phyloP scores from a whole-genome alignment of 2,329 filamentous ascomycete genomes.

The Diaporthe longicolla region DNA sequence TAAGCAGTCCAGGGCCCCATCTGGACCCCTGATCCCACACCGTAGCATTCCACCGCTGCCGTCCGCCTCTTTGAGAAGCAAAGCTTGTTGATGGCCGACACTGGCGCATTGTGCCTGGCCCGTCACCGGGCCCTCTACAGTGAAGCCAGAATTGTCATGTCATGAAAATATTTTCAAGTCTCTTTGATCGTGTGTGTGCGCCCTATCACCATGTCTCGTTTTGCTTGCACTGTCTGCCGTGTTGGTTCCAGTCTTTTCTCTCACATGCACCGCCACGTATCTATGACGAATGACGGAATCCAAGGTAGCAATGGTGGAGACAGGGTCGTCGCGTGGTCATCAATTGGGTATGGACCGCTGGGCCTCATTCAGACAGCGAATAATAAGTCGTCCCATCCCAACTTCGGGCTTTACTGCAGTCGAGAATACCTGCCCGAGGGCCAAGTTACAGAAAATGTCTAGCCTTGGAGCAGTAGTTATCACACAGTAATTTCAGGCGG shows the following conservation, averaged over 20 bases:
- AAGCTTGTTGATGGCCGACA: conserved; percentile 12
- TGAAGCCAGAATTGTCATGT: neutral
- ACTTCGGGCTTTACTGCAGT: conserved; percentile 7
- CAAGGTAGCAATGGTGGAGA: conserved; percentile 24
- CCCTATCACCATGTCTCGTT: no score
- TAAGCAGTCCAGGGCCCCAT: conserved; percentile 10
- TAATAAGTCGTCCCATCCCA: neutral
- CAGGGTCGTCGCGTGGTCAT: conserved; percentile 4
- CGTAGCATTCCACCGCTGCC: conserved; percentile 27
- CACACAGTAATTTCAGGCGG: no score
- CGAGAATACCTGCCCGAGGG: neutral
- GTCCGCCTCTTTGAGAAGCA: neutral
- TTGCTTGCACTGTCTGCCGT: conserved; percentile 21
- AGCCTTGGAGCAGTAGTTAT: neutral
- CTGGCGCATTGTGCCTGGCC: neutral
- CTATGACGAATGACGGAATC: conserved; percentile 35
- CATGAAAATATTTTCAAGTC: neutral
- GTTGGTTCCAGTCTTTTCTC: conserved; percentile 27
- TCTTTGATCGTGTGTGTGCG: neutral
- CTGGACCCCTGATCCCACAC: conserved; percentile 22
- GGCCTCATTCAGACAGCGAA: neutral
- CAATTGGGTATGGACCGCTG: neutral
- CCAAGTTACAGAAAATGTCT: neutral
- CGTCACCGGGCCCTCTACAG: neutral
- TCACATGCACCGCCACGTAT: conserved; percentile 34